Conservation (phyloP, 2,329 filamentous ascomycete genomes). For the Neonectria hederae region DNA sequence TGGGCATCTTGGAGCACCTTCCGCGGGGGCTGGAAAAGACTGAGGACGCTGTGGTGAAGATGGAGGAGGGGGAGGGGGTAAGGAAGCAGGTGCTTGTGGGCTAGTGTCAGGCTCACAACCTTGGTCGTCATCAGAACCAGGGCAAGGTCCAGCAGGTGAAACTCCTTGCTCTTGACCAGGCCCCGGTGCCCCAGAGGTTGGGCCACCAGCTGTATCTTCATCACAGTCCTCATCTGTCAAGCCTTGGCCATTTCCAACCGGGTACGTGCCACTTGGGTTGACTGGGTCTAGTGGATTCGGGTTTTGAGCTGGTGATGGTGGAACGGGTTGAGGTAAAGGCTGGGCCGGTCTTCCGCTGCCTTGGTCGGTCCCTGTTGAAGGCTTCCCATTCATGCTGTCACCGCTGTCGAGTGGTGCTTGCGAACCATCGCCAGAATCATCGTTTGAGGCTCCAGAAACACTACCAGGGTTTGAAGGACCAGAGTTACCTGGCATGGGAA, state of each 20-base stretch:
- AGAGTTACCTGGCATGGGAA: neutral
- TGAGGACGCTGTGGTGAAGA: neutral
- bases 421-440: neutral
- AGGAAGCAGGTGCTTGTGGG: neutral
- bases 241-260: neutral
- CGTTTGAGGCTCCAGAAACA: neutral
- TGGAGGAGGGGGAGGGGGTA: neutral
- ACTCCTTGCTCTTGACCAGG: neutral
- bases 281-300: neutral
- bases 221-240: constrained; percentile 18
- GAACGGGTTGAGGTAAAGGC: constrained; percentile 9
- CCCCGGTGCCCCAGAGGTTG: neutral
- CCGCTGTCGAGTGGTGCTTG: neutral
- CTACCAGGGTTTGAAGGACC: neutral
- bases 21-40: neutral
- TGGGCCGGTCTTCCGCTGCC: neutral
- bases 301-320: constrained; percentile 7
- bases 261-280: neutral
- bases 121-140: neutral
- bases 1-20: neutral
- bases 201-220: neutral
- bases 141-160: neutral
- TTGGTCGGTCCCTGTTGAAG: constrained; percentile 4
- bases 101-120: neutral
- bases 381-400: neutral